Evolutionary conservation across 257 asterid genomes (phyloP), one percentile per base, ranked within the genome.

Genomic region (Fraxinus quadrangulata): DNA sequence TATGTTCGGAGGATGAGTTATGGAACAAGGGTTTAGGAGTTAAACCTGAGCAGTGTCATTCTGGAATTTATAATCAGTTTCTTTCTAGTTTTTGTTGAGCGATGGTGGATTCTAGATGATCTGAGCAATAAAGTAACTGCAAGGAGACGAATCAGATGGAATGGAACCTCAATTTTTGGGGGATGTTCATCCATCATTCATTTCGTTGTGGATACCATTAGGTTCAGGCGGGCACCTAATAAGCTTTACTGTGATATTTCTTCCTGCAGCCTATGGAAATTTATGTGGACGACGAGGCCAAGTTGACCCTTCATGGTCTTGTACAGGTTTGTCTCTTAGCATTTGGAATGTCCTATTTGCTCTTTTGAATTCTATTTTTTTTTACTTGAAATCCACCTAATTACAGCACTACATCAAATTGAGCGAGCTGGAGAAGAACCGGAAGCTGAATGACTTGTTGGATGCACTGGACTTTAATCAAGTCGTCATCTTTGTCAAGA

Each of bases 191-290:
- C 85, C 83, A 45, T 88, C 90, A 81, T 85, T 89, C 91, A 87
- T 90, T 89, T 86, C 90, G 80, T 88, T 78, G 71, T 86, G 94
- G 97, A 83, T 88, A 82, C 77, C 77, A 78, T 85, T 88, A 86
- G 86, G 92, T 84, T 81, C 89, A 61, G 70, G 85, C 83, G 88
- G 87, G 87, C 91, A 86, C 90, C 96, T 94, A 94, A 92, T 89
- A 87, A 85, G 86, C 88, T 94, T 89, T 92, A 86, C 91, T 87
- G 81, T 92, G 87, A 86, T 89, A 85, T 92, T 92, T 94, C 84
- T 89, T 85, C 87, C 71, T 92, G 81, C 97, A 92, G 97, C 98
- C 98, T 12, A 94, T 94, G 98, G 98, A 94, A 88, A 94, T 94
- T 78, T 94, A 94, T 82, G 98, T 94, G 84, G 98, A 94, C 23